Conservation (phyloP, 2,329 filamentous ascomycete genomes). For the Microdochium paspali region DNA sequence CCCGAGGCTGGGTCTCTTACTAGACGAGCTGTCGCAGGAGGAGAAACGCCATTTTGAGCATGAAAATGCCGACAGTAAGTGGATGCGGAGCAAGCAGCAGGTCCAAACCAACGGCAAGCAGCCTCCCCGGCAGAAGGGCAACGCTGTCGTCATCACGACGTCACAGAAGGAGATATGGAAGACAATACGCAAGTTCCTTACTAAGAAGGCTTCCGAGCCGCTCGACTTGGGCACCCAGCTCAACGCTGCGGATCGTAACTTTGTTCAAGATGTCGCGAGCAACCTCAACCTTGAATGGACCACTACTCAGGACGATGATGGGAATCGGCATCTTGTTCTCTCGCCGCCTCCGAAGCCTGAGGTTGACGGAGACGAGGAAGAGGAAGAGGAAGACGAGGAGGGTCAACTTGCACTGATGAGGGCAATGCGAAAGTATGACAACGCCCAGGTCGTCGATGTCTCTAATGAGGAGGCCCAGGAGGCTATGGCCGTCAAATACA, state of each 20-base stretch:
- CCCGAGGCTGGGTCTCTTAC: constrained; percentile 62
- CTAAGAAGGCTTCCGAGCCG: constrained; percentile 51
- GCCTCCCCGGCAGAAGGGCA: constrained; percentile 45
- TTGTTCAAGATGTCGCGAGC: constrained; percentile 77
- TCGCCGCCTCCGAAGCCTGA: constrained; percentile 34
- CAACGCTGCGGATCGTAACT: constrained; percentile 81
- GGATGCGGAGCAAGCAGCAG: constrained; percentile 81
- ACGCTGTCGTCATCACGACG: constrained; percentile 61
- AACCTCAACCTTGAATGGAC: constrained; percentile 47
- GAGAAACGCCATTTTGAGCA: constrained; percentile 90
- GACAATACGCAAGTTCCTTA: constrained; percentile 73
- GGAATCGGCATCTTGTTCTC: constrained; percentile 41
- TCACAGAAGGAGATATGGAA: constrained; percentile 76
- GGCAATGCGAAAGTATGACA: constrained; percentile 84
- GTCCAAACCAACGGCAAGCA: constrained; percentile 59
- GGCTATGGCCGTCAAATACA: constrained; percentile 75
- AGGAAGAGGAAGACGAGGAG: constrained; percentile 69
- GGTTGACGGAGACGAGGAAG: constrained; percentile 45
- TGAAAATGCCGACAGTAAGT: constrained; percentile 79
- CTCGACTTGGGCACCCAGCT: constrained; percentile 67
- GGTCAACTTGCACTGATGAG: constrained; percentile 78
- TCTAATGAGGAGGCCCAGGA: constrained; percentile 70
- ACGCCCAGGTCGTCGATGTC: constrained; percentile 74
- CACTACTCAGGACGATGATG: constrained; percentile 47
- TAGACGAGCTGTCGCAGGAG: constrained; percentile 78